phyloP scores from a whole-genome alignment of 352 stramenopile genomes.

The Saprolegnia diclina region DNA sequence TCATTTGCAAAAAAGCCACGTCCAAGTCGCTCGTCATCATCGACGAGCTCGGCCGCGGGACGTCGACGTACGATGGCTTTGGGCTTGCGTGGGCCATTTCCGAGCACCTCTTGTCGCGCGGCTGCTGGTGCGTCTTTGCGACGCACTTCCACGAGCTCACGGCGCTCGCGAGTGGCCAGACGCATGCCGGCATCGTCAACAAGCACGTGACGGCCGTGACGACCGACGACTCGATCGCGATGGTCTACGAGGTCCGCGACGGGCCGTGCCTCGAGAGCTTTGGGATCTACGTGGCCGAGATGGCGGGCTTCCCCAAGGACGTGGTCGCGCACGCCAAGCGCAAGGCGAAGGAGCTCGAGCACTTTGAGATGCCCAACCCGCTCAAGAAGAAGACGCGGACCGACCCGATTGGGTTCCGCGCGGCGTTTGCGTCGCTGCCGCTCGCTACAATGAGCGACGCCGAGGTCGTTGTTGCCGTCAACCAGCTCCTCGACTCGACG shows the following conservation, averaged over 20 bases:
- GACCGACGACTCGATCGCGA: slow-evolving; percentile 76
- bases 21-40: slow-evolving; percentile 96
- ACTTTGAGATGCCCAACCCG: slow-evolving; percentile 37
- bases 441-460: slow-evolving; percentile 44
- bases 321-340: slow-evolving; percentile 92
- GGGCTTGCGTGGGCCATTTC: slow-evolving; percentile 96
- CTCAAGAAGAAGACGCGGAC: slow-evolving; percentile 40
- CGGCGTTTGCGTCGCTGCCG: slow-evolving; percentile 61
- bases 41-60: slow-evolving; percentile 98
- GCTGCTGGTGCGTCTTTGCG: slow-evolving; percentile 91
- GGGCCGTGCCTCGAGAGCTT: slow-evolving; percentile 97
- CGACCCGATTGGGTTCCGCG: slow-evolving; percentile 33
- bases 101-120: slow-evolving; percentile 92
- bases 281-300: slow-evolving; percentile 97
- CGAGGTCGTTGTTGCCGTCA: neutral
- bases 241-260: slow-evolving; percentile 89
- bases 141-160: slow-evolving; percentile 99
- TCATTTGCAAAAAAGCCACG: slow-evolving; percentile 94
- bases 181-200: slow-evolving; percentile 85
- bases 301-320: slow-evolving; percentile 91
- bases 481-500: neutral
- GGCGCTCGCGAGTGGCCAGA: slow-evolving; percentile 72
- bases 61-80: slow-evolving; percentile 97
- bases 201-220: slow-evolving; percentile 94
- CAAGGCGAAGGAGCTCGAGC: slow-evolving; percentile 94